Evolutionary conservation across 2,329 filamentous ascomycete genomes (phyloP).

Genomic region (Beauveria sp.): DNA sequence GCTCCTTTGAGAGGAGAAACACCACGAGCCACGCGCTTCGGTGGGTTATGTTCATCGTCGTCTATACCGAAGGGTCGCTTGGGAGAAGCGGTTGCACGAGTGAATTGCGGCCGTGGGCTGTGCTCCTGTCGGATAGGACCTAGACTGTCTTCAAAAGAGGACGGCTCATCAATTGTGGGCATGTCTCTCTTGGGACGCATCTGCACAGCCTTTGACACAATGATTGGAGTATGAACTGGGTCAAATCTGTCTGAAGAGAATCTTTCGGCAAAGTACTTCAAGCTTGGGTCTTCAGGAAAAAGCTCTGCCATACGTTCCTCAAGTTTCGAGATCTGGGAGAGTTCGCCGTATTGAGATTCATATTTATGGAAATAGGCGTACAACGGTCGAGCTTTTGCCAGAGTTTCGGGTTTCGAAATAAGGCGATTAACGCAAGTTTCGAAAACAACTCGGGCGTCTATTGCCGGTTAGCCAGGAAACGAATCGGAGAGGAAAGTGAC

Average conservation of each 20-base stretch:
- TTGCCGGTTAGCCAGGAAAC: conserved; percentile 14
- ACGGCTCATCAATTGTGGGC: conserved; percentile 45
- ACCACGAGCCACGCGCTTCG: conserved; percentile 80
- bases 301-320: conserved; percentile 89
- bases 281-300: conserved; percentile 79
- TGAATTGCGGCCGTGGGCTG: conserved; percentile 41
- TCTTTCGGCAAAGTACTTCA: conserved; percentile 68
- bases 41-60: conserved; percentile 66
- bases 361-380: conserved; percentile 93
- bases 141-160: conserved; percentile 39
- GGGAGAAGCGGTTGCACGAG: conserved; percentile 44
- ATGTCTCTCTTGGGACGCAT: conserved; percentile 56
- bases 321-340: conserved; percentile 81
- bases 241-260: conserved; percentile 69
- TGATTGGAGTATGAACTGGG: conserved; percentile 70
- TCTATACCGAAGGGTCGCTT: conserved; percentile 57
- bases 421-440: conserved; percentile 86
- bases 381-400: conserved; percentile 71
- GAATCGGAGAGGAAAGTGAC: conserved; percentile 25
- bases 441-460: conserved; percentile 91
- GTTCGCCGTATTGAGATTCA: conserved; percentile 88
- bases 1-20: conserved; percentile 89
- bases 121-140: conserved; percentile 27
- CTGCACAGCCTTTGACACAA: conserved; percentile 75
- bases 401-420: conserved; percentile 65